phyloP scores from a whole-genome alignment of 768 basidiomycete species.

The Tephrocybe rancida region DNA sequence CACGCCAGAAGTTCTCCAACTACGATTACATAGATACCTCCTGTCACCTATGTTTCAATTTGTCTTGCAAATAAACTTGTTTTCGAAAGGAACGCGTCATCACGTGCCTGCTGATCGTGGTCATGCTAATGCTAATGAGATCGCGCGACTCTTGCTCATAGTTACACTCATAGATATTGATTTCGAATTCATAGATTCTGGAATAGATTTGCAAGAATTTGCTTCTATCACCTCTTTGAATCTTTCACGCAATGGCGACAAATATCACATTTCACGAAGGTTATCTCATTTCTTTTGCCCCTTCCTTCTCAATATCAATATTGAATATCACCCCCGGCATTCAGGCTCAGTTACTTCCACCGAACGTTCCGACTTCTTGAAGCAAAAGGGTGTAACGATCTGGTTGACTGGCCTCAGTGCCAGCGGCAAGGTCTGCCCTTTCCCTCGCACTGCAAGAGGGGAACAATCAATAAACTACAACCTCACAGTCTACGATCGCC shows the following conservation, averaged over 20 bases:
- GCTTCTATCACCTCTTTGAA: not conserved
- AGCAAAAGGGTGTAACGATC: conserved; percentile 87
- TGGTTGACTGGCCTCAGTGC: conserved; percentile 98
- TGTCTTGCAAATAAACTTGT: too few relatives aligned
- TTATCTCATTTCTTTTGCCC: not conserved
- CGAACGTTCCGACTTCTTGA: conserved; percentile 69
- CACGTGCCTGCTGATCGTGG: not conserved
- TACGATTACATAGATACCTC: too few relatives aligned
- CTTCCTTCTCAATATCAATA: not conserved
- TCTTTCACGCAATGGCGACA: conserved; percentile 35
- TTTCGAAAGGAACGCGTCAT: conserved; percentile 3
- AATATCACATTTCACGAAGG: conserved; percentile 61
- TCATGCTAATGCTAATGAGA: conserved; percentile 18
- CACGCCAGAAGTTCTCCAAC: too few relatives aligned
- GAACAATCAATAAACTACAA: not conserved
- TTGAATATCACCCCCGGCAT: not conserved
- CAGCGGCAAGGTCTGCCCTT: conserved; percentile 78
- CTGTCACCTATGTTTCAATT: too few relatives aligned
- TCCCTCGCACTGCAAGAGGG: not conserved
- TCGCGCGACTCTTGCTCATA: conserved; percentile 23
- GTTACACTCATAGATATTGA: too few relatives aligned
- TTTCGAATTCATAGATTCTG: too few relatives aligned
- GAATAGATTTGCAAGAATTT: not conserved
- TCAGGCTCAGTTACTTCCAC: conserved; percentile 69
- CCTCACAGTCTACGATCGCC: conserved; percentile 86